A percentile compares a stretch with the other conserved stretches of the same genome.
These are phyloP conservation scores for Ganoderma lucidum DNA, from an alignment of 1,284 basidiomycete genomes.

Conservation along the genomic window DNA sequence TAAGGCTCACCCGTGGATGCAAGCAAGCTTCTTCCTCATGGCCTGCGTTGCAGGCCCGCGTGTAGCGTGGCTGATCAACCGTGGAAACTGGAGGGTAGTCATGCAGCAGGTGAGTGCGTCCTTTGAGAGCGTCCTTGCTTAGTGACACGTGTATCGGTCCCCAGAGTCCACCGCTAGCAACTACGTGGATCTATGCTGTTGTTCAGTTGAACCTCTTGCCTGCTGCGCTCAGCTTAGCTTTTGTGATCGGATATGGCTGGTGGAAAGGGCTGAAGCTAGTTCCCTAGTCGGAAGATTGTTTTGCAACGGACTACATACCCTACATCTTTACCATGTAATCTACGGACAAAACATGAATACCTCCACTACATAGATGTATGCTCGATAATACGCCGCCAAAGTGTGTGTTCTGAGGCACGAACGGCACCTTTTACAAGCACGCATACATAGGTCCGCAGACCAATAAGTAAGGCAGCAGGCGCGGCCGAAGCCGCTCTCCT, in stretches of 20 bases:
- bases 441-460: not conserved
- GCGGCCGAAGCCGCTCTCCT: not conserved
- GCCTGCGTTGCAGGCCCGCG: slow-evolving; percentile 66
- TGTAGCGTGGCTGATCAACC: slow-evolving; percentile 75
- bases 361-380: slow-evolving; percentile 27
- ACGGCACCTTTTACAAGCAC: slow-evolving; percentile 38
- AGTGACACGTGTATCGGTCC: slow-evolving; percentile 1
- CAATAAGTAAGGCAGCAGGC: slow-evolving; percentile 5
- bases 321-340: not conserved
- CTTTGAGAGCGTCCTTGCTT: slow-evolving; percentile 5
- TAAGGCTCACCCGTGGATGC: slow-evolving; percentile 60
- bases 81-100: slow-evolving; percentile 68
- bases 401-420: slow-evolving; percentile 29
- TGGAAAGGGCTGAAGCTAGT: slow-evolving; percentile 61
- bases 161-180: slow-evolving; percentile 77
- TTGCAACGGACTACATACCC: not conserved
- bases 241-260: slow-evolving; percentile 65
- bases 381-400: slow-evolving; percentile 38
- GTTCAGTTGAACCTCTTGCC: slow-evolving; percentile 70
- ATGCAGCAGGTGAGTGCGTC: slow-evolving; percentile 69
- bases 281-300: slow-evolving; percentile 34
- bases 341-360: not conserved
- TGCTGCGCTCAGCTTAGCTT: slow-evolving; percentile 63
- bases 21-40: slow-evolving; percentile 63
- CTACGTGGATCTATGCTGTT: slow-evolving; percentile 77